phyloP scores from a whole-genome alignment of 2,329 filamentous ascomycete species.

The Coleophoma eucalyptorum region DNA sequence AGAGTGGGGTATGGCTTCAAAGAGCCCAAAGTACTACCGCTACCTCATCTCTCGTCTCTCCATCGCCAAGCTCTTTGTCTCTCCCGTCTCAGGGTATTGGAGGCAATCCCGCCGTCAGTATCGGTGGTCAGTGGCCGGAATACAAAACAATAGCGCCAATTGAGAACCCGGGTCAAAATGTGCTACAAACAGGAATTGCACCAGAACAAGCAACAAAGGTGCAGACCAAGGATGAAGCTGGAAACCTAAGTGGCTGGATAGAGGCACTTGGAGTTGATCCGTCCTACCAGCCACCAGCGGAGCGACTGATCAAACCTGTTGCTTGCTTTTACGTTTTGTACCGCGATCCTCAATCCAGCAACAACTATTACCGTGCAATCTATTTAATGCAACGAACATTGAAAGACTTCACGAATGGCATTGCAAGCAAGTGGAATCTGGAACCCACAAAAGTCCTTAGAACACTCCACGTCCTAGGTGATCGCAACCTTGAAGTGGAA shows the following conservation, averaged over 20 bases:
- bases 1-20: slow-evolving; percentile 33
- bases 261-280: slow-evolving; percentile 89
- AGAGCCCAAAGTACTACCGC: slow-evolving; percentile 49
- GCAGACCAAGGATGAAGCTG: slow-evolving; percentile 54
- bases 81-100: slow-evolving; percentile 52
- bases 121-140: slow-evolving; percentile 51
- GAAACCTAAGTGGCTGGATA: slow-evolving; percentile 76
- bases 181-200: slow-evolving; percentile 38
- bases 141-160: slow-evolving; percentile 48
- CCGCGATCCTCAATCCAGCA: slow-evolving; percentile 44
- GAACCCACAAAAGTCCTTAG: slow-evolving; percentile 69
- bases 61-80: slow-evolving; percentile 62
- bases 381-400: slow-evolving; percentile 78
- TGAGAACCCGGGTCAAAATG: slow-evolving; percentile 37
- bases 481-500: slow-evolving; percentile 75
- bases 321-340: slow-evolving; percentile 84
- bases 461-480: slow-evolving; percentile 63
- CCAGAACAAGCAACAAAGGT: slow-evolving; percentile 51
- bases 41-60: slow-evolving; percentile 59
- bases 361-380: slow-evolving; percentile 72
- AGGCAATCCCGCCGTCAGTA: slow-evolving; percentile 22
- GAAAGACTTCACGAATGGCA: slow-evolving; percentile 66
- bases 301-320: slow-evolving; percentile 66
- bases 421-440: slow-evolving; percentile 77
- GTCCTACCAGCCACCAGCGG: slow-evolving; percentile 74